Conservation (phyloP, 768 basidiomycete genomes). For the Lactarius trivialis region DNA sequence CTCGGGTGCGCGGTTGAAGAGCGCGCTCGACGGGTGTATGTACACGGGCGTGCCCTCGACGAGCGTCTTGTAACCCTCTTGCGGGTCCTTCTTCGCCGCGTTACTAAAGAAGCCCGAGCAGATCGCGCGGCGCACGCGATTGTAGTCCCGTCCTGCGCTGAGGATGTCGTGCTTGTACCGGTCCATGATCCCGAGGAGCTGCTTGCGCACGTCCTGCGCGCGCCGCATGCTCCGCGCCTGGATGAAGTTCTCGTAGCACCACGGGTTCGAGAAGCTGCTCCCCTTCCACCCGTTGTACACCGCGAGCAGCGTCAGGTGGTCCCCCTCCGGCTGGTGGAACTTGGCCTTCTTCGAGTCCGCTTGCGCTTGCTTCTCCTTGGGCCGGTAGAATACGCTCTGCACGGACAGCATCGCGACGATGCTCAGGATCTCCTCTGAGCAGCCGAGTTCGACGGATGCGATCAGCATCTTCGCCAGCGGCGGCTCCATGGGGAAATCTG, state of each 20-base stretch:
- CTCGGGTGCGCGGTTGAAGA: conserved; percentile 96
- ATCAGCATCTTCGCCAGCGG: conserved; percentile 96
- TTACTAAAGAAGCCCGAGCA: conserved; percentile 98
- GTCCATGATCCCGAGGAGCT: conserved; percentile 98
- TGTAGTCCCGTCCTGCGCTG: conserved; percentile 89
- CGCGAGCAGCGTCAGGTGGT: conserved; percentile 84
- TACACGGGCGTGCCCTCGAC: conserved; percentile 98
- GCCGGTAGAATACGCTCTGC: conserved; percentile 94
- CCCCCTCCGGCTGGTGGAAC: conserved; percentile 98
- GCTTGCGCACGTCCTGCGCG: conserved; percentile 96
- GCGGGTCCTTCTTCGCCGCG: conserved; percentile 97
- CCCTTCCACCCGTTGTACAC: conserved; percentile 99
- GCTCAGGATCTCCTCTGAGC: conserved; percentile 95
- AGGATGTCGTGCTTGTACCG: conserved; percentile 96
- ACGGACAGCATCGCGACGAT: conserved; percentile 98
- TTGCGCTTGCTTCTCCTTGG: conserved; percentile 99
- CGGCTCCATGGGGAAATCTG: conserved; percentile 98
- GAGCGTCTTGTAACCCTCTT: conserved; percentile 97
- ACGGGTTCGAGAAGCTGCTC: conserved; percentile 94
- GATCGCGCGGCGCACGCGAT: conserved; percentile 88
- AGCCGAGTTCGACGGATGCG: conserved; percentile 93
- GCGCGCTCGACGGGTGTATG: conserved; percentile 92
- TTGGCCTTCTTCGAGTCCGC: conserved; percentile 99
- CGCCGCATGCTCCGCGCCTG: conserved; percentile 96
- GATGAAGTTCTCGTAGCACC: conserved; percentile 99